Conservation (phyloP, 2,329 filamentous ascomycete genomes). For the Aureobasidium leucospermi region DNA sequence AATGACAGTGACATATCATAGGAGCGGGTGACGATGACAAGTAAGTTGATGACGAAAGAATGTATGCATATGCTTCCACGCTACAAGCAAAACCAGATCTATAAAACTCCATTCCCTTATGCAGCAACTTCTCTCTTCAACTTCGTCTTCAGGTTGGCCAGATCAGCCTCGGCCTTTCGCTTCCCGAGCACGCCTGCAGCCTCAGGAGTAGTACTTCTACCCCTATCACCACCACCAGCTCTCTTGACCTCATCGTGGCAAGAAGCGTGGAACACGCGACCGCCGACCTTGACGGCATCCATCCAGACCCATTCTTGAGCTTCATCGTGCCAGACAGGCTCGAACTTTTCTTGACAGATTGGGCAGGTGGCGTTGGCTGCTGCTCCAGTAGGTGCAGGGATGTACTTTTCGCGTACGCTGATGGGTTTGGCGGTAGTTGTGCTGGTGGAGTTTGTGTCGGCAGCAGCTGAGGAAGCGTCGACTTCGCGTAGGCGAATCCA, state of each 20-base stretch:
- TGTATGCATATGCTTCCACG: neutral
- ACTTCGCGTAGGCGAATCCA: constrained; percentile 83
- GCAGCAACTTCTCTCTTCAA: constrained; percentile 12
- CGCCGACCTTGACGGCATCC: constrained; percentile 72
- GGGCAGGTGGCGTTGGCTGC: constrained; percentile 72
- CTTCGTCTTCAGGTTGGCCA: constrained; percentile 1
- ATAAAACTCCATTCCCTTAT: neutral
- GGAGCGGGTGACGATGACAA: too few relatives aligned
- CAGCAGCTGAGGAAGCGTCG: constrained; percentile 50
- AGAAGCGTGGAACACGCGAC: constrained; percentile 78
- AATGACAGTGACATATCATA: too few relatives aligned
- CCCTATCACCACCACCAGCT: constrained; percentile 19
- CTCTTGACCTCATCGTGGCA: constrained; percentile 63
- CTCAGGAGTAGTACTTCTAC: constrained; percentile 29
- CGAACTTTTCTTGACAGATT: constrained; percentile 92
- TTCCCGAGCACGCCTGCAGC: constrained; percentile 23
- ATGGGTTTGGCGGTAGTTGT: constrained; percentile 31
- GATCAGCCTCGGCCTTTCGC: constrained; percentile 26
- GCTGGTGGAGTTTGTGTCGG: constrained; percentile 27
- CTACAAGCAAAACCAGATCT: neutral
- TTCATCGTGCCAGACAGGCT: constrained; percentile 85
- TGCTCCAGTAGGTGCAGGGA: constrained; percentile 64
- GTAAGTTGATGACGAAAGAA: neutral
- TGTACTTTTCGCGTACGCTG: constrained; percentile 60
- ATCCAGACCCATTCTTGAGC: constrained; percentile 97